Base-by-base conservation (phyloP, 257 asterid species). In the Solanum gandarillasii region DNA sequence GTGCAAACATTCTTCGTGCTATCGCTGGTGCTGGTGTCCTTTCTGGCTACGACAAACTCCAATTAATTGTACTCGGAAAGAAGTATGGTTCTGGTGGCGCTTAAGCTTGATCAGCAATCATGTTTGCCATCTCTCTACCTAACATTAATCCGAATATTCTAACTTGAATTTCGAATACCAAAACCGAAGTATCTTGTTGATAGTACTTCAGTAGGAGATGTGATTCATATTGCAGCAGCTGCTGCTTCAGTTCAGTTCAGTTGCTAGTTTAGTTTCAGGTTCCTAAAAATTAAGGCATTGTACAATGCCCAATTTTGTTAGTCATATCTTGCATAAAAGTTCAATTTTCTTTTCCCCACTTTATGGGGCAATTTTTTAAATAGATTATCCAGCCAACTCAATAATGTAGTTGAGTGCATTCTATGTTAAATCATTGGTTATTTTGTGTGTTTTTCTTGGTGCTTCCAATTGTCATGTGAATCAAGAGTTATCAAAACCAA, bases 21-120 rank as follows among this genome's bases (percentile, higher is more conserved):
- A 76, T 91, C 16, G 93, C 93, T 5, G 92, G 93, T 38, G 93
- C 93, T 21, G 93, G 92, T 88, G 93, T 91, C 79, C 93, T 91
- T 82, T 90, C 93, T 29, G 91, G 93, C 31, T 91, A 91, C 72
- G 93, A 91, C 52, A 89, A 89, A 76, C 91, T 91, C 48, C 93
- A 91, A 31, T 7, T 88, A 43, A 60, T 91, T 21, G 90, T 91
- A 34, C 84, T 89, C 4, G 93, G 93, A 25, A 91, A 91, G 93
- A 91, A 89, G 86, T 91, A 91, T 43, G 91, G 91, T 31, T 91
- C 93, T 4, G 93, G 91, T 21, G 93, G 93, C 83, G 91, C 91
- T 83, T 91, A 70, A 62, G 68, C 5, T 46, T 79, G 67, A 55
- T 55, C 65, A 34, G 78, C 78, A 7, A 78, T 41, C 62, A 79